Evolutionary conservation across 1,284 basidiomycete genomes (phyloP).

Genomic region (Pyrrhoderma noxium): DNA sequence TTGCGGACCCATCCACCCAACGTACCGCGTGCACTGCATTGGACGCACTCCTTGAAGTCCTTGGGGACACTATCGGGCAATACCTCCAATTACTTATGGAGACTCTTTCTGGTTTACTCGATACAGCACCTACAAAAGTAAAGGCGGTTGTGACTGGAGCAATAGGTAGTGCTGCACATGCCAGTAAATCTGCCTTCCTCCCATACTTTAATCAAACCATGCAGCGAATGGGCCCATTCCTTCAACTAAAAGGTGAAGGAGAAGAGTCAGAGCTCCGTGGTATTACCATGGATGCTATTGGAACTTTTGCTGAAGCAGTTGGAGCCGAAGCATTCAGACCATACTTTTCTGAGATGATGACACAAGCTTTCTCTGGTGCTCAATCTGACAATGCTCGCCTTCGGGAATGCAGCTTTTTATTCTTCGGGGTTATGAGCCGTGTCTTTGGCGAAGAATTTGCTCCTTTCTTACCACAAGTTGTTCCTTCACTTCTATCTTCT

Average conservation of each 20-base stretch:
- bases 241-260: conserved; percentile 72
- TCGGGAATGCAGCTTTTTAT: conserved; percentile 95
- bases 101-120: conserved; percentile 82
- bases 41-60: conserved; percentile 93
- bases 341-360: conserved; percentile 95
- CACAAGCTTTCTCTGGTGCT: conserved; percentile 87
- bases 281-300: conserved; percentile 97
- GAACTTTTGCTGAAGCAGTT: conserved; percentile 96
- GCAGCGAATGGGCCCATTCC: conserved; percentile 82
- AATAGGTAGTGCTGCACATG: conserved; percentile 96
- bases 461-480: conserved; percentile 78
- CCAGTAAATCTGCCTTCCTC: conserved; percentile 88
- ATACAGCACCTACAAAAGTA: conserved; percentile 78
- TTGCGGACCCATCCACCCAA: conserved; percentile 85
- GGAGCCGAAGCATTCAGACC: conserved; percentile 93
- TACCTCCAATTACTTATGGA: conserved; percentile 97
- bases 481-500: conserved; percentile 81
- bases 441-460: conserved; percentile 96
- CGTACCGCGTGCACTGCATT: conserved; percentile 92
- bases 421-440: conserved; percentile 96
- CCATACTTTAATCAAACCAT: conserved; percentile 96
- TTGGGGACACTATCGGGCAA: conserved; percentile 80
- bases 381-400: conserved; percentile 83
- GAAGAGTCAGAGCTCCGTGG: conserved; percentile 94
- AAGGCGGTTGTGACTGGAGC: conserved; percentile 97